Evolutionary conservation across 2,329 filamentous ascomycete genomes (phyloP).

Genomic region (Arthrobotrys iridis): DNA sequence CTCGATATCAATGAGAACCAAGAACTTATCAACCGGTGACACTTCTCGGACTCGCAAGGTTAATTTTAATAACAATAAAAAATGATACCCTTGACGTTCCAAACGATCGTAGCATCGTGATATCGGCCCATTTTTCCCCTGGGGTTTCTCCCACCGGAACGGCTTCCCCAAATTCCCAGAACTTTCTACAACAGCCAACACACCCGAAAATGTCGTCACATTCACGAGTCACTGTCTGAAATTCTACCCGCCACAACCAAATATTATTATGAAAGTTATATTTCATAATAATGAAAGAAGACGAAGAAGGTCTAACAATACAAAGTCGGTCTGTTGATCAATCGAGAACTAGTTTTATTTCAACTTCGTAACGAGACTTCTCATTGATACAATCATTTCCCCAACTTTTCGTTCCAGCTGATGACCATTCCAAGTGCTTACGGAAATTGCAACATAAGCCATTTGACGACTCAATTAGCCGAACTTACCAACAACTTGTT

Average conservation of each 20-base stretch:
- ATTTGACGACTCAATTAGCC: background rate
- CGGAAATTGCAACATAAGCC: constrained; percentile 11
- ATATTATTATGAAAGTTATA: background rate
- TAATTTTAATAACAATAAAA: too few relatives aligned
- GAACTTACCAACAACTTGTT: too few relatives aligned
- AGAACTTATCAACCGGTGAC: background rate
- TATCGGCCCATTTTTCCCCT: background rate
- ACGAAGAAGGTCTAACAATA: constrained; percentile 13
- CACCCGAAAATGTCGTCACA: constrained; percentile 10
- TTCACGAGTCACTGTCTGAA: background rate
- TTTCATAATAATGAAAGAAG: background rate
- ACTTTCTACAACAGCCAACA: background rate
- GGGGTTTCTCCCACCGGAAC: too few relatives aligned
- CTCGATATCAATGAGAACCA: background rate
- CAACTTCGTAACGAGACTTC: background rate
- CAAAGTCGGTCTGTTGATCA: too few relatives aligned
- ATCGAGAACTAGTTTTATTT: background rate
- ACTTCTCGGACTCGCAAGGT: background rate
- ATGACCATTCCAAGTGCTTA: constrained; percentile 15
- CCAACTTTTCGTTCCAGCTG: background rate
- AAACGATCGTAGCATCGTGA: background rate
- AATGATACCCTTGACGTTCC: too few relatives aligned
- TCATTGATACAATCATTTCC: background rate
- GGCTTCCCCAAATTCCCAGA: background rate
- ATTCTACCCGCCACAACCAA: constrained; percentile 6